phyloP scores from a whole-genome alignment of 306 rosid species.

The Vigna unguiculata region DNA sequence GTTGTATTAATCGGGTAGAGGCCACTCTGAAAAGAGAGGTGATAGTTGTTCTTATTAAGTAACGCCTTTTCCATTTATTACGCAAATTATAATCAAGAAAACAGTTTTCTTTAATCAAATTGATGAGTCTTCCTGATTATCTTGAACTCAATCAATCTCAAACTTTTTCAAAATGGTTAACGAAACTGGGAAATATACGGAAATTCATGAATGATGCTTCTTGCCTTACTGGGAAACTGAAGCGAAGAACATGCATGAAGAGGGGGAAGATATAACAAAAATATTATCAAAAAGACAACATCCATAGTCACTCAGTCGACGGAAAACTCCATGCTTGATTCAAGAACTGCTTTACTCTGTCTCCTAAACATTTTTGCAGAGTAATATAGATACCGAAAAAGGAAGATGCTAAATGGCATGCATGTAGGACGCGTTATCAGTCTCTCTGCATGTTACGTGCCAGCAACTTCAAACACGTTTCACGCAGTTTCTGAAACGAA shows the following conservation, averaged over 20 bases:
- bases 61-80: neutral
- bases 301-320: neutral
- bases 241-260: neutral
- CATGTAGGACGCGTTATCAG: constrained; percentile 49
- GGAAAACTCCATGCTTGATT: neutral
- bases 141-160: neutral
- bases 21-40: neutral
- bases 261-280: neutral
- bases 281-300: neutral
- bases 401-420: constrained; percentile 30
- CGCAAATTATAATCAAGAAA: neutral
- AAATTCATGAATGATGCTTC: neutral
- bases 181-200: neutral
- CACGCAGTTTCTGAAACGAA: neutral
- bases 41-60: neutral
- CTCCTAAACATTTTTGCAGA: neutral
- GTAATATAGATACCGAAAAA: neutral
- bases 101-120: neutral
- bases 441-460: constrained; percentile 6
- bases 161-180: neutral
- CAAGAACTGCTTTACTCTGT: neutral
- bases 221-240: neutral
- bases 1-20: neutral
- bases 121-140: neutral
- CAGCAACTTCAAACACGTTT: constrained; percentile 23